Base-by-base conservation (phyloP, 352 stramenopile genomes). In the Blastocystis sp. region DNA sequence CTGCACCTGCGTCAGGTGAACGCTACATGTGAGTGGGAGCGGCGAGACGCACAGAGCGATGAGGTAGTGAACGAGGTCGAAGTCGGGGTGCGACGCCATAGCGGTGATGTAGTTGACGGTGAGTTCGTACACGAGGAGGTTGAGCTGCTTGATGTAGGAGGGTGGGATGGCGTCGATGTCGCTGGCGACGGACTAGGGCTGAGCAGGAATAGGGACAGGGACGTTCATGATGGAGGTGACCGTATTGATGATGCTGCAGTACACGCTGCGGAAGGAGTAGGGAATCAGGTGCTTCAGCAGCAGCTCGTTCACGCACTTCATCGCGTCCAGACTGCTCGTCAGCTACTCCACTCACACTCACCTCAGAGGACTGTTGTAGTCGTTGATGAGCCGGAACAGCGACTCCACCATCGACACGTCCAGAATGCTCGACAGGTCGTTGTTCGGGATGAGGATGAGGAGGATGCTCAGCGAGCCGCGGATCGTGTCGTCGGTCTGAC, bases 291-390 rank as follows among this genome's bases (percentile, higher is more conserved):
- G 74, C 33, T 85, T 85, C 74, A 85, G 41, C 6, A 85, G 51
- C 74, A 85, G 19, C 60, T 85, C 74, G 29, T 85, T 85, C 1
- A 85, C 55, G 61, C 74, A 85, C 45, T 85, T 66, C 41, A 85
- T 85, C 19, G 74, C 31, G 24, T 66, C 41, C 24, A 85, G 12
- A 85, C 74, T 85, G 35, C 55, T 31, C 3, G 61, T 70, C 26
- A 81, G 51, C 2, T 6, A 2, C 16, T 1, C 2, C 24, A 2
- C 1, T 19, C 31, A n/a, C 2, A 0, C 12, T 1, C 41, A 85
- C 74, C 74, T 85, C 1, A 85, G 35, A 16, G 74, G 74, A 45
- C 45, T 85, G 16, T 24, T 70, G 50, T 31, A 85, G 45, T 85
- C 74, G 41, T 51, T 69, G 55, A 85, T 85, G 3, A 85, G 29